phyloP scores from a whole-genome alignment of 345 rosid genomes.

The Populus simonii region DNA sequence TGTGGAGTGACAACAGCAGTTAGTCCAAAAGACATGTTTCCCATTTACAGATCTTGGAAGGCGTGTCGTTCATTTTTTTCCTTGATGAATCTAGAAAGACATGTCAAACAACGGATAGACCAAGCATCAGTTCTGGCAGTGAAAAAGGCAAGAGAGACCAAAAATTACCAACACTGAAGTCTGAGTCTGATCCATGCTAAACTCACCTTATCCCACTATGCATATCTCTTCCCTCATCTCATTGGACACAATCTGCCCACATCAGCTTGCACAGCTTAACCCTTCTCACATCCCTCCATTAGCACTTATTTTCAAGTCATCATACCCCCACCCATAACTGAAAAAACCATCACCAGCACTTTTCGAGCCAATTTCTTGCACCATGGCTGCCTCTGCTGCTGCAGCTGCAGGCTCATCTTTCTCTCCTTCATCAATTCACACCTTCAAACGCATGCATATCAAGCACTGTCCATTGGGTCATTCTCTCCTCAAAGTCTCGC shows the following conservation, averaged over 20 bases:
- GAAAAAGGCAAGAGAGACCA: neutral
- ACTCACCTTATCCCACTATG: conserved; percentile 6
- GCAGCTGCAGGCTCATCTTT: conserved; percentile 42
- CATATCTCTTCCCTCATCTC: neutral
- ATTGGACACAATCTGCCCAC: conserved; percentile 40
- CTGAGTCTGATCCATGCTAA: conserved; percentile 9
- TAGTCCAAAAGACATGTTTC: neutral
- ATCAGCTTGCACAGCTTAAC: conserved; percentile 15
- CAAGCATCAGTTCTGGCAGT: neutral
- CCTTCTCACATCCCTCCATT: neutral
- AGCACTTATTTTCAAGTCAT: neutral
- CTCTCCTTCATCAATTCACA: conserved; percentile 38
- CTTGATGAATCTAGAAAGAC: neutral
- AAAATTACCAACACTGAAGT: neutral
- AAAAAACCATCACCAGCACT: conserved; percentile 8
- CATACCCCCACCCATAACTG: conserved; percentile 6
- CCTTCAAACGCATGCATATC: conserved; percentile 36
- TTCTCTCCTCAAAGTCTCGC: conserved; percentile 10
- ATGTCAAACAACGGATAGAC: neutral
- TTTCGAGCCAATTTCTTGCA: neutral
- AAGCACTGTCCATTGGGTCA: conserved; percentile 23
- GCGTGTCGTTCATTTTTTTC: neutral
- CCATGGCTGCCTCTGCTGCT: conserved; percentile 44
- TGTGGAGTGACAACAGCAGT: too few species aligned
- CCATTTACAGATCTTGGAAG: neutral